Evolutionary conservation across 768 basidiomycete species (phyloP), one percentile per base, ranked within the genome.

Genomic region (Termitomyces sp.): DNA sequence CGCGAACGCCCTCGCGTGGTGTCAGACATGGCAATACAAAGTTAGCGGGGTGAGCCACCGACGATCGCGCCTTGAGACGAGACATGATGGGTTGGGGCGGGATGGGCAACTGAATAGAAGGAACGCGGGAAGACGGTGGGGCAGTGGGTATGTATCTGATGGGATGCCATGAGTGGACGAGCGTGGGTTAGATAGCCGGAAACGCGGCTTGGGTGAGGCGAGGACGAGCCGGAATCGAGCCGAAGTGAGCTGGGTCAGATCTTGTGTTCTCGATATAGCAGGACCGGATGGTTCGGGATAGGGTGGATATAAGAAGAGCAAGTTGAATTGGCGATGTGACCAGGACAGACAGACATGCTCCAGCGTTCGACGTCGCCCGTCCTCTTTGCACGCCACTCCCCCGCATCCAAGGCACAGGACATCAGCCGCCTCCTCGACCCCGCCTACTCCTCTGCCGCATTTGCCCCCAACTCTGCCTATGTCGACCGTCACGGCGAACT

Each of bases 381-480:
- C 31, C 53, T 60, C 47, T 54, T 57, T 51, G 35, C 48, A n/a
- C 61, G 51, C 27, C 46, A 47, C 59, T 21, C 53, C 38, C 54
- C 76, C 73, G 75, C 54, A 0, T 29, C 50, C 25, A n/a, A 7
- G 37, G 50, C 50, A 0, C 50, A 51, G 37, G 84, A 86, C 71
- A 76, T 86, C 62, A 77, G 82, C 3, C 82, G 85, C 46, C 77
- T 86, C 50, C 83, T 86, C 63, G 85, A 86, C 74, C 85, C 85
- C 5, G 72, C 83, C 19, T 86, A 86, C 71, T 73, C 82, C 37
- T 66, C 77, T 51, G 35, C 62, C 1, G 55, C 65, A 17, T 31
- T 71, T 59, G 59, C 69, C 5, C 57, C 47, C 58, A 64, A 53
- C 67, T 53, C 65, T 19, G 83, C 78, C 57, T 85, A 85, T 65